A percentile compares a stretch with the other conserved stretches of the same genome.
phyloP scores from a whole-genome alignment of 768 basidiomycete genomes.

The Austroboletus eburneus region DNA sequence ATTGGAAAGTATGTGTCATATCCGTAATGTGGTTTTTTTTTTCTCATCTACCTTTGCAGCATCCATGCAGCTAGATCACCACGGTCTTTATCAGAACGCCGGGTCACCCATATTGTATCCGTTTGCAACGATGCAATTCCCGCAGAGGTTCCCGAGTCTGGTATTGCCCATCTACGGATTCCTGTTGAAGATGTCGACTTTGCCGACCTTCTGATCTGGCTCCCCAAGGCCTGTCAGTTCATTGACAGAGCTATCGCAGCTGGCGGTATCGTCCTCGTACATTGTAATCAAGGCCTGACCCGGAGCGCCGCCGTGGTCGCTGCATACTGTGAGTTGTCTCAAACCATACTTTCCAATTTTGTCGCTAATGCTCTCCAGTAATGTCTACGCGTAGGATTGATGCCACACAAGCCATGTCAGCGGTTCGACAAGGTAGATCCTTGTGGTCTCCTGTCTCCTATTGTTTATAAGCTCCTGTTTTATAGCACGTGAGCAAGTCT shows the following conservation, averaged over 20 bases:
- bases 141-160: conserved; percentile 65
- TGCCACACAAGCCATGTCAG: conserved; percentile 54
- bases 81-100: conserved; percentile 65
- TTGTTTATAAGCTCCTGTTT: conserved; percentile 1
- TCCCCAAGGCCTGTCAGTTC: conserved; percentile 63
- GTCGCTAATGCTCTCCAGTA: conserved; percentile 38
- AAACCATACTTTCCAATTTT: neutral
- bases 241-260: conserved; percentile 56
- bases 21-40: conserved; percentile 17
- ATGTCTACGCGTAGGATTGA: conserved; percentile 61
- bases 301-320: conserved; percentile 68
- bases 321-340: conserved; percentile 59
- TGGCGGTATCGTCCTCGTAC: conserved; percentile 63
- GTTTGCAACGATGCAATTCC: conserved; percentile 72
- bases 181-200: conserved; percentile 67
- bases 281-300: conserved; percentile 63
- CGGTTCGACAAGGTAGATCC: conserved; percentile 53
- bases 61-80: conserved; percentile 68
- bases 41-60: conserved; percentile 53
- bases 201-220: conserved; percentile 61
- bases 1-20: conserved; percentile 61
- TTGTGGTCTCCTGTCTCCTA: conserved; percentile 1
- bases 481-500: conserved; percentile 70
- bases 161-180: conserved; percentile 66
- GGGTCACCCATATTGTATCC: conserved; percentile 76